These are phyloP conservation scores for Suhomyces atakaporum DNA, from an alignment of 1,139 yeast genomes.

Conservation along the genomic window DNA sequence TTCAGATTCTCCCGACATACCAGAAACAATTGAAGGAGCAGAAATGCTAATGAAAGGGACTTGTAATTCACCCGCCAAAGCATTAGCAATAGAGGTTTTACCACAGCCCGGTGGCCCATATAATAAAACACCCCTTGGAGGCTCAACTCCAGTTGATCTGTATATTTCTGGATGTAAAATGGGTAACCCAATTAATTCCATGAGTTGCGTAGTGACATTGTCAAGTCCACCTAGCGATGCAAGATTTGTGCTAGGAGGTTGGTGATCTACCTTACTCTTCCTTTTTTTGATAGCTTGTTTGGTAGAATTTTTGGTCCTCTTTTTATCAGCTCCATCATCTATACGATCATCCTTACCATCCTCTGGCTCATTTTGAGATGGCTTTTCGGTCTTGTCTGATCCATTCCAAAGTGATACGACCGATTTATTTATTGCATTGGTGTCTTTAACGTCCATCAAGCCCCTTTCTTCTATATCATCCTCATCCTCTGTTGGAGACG, in stretches of 20 bases:
- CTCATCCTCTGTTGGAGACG: constrained; percentile 22
- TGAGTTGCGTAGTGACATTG: constrained; percentile 74
- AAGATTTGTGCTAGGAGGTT: constrained; percentile 69
- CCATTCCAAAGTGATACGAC: constrained; percentile 72
- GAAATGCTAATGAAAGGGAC: constrained; percentile 90
- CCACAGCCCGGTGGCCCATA: constrained; percentile 99
- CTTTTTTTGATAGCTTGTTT: constrained; percentile 35
- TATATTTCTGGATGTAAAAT: constrained; percentile 92
- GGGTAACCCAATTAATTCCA: constrained; percentile 91
- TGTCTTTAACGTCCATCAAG: constrained; percentile 60
- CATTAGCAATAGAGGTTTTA: constrained; percentile 93
- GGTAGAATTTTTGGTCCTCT: constrained; percentile 32
- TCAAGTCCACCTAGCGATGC: constrained; percentile 90
- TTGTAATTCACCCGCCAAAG: constrained; percentile 90
- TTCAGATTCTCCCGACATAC: constrained; percentile 99
- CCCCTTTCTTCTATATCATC: constrained; percentile 41
- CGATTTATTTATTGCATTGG: constrained; percentile 72
- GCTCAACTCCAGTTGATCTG: constrained; percentile 84
- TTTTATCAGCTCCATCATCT: constrained; percentile 23
- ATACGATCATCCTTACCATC: constrained; percentile 10
- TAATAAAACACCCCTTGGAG: constrained; percentile 91
- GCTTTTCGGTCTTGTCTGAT: constrained; percentile 9
- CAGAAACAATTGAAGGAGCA: constrained; percentile 96
- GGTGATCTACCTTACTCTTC: constrained; percentile 55
- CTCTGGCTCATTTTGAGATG: constrained; percentile 8